Evolutionary conservation across 306 rosid genomes (phyloP), one percentile per base, ranked within the genome.

Genomic region (Nissolia schottii): DNA sequence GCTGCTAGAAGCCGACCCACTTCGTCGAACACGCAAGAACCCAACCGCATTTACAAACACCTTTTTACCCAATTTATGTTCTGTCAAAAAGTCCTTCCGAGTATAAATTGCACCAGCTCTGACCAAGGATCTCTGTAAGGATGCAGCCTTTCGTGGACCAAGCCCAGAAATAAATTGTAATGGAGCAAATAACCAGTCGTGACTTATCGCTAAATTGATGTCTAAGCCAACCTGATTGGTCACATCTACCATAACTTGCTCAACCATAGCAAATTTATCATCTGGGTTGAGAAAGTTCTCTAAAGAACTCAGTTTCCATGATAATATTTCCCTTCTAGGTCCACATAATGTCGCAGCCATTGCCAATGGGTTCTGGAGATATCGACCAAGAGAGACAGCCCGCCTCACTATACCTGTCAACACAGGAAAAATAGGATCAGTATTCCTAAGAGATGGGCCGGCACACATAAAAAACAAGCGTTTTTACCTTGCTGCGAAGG

Each of bases 141-240:
- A 95, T 64, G 97, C 95, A 41, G 99, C 97, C 78, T 95, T 95
- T 77, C 99, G 90, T 7, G 97, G 99, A 76, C 99, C 99, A 80
- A 95, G 96, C 72, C 99, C 99, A 76, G 97, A 91, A 81, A 89
- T 82, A 79, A 91, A 91, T 64, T 95, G 97, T 73, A 95, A 77
- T 5, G 99, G 92, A 67, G 92, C 83, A 77, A 95, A 95, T 79
- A 95, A 73, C 99, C 99, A 95, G 72, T 95, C 99, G 10, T 95
- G 97, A 60, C 88, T 82, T 16, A 88, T 82, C 61, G 99, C 96
- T 79, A 95, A 78, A 88, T 95, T 95, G 66, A 88, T 80, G 73
- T 95, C 99, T 25, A 95, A 80, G 78, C 99, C 99, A 62, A 83
- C 97, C 83, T 95, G 99, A 81, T 91, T 95, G 41, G 96, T 89